Evolutionary conservation across 208 protist species (phyloP).

Genomic region (Crithidia fasciculata): DNA sequence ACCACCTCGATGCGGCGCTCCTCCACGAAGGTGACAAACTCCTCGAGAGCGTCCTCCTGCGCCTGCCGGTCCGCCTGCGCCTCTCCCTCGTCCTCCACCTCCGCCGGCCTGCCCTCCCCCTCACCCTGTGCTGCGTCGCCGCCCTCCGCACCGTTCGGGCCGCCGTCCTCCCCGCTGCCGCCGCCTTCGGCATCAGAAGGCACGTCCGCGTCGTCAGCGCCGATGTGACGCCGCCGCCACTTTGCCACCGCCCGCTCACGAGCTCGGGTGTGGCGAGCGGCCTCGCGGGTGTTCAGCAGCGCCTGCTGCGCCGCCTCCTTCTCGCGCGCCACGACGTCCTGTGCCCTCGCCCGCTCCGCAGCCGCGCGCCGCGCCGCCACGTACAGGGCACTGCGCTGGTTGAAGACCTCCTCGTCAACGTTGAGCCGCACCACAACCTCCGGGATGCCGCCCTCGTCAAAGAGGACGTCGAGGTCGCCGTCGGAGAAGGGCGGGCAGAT

Average conservation of each 20-base stretch:
- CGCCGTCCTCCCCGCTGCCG: not conserved
- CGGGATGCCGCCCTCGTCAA: conserved; percentile 66
- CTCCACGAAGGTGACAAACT: conserved; percentile 68
- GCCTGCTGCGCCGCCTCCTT: conserved; percentile 1
- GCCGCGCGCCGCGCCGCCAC: conserved; percentile 22
- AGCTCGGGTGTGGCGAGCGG: conserved; percentile 29
- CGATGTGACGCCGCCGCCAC: conserved; percentile 92
- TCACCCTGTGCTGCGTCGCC: conserved; percentile 6
- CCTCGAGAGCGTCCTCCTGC: conserved; percentile 68
- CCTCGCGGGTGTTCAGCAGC: conserved; percentile 25
- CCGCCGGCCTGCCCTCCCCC: not conserved
- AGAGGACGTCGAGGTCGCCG: conserved; percentile 78
- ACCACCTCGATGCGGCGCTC: conserved; percentile 66
- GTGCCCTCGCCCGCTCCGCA: not conserved
- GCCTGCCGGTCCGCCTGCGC: conserved; percentile 18
- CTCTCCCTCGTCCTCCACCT: conserved; percentile 13
- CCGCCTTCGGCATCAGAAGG: conserved; percentile 25
- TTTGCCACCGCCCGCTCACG: conserved; percentile 65
- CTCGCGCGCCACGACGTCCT: not conserved
- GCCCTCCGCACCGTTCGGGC: conserved; percentile 30
- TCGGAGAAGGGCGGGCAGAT: conserved; percentile 81
- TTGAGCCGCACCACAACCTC: conserved; percentile 76
- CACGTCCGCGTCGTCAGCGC: conserved; percentile 62
- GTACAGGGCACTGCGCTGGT: conserved; percentile 29
- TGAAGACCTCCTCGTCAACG: conserved; percentile 58